Evolutionary conservation across 495 filamentous ascomycete species (phyloP), one percentile per base, ranked within the genome.

Genomic region (Daldinia caldariorum): DNA sequence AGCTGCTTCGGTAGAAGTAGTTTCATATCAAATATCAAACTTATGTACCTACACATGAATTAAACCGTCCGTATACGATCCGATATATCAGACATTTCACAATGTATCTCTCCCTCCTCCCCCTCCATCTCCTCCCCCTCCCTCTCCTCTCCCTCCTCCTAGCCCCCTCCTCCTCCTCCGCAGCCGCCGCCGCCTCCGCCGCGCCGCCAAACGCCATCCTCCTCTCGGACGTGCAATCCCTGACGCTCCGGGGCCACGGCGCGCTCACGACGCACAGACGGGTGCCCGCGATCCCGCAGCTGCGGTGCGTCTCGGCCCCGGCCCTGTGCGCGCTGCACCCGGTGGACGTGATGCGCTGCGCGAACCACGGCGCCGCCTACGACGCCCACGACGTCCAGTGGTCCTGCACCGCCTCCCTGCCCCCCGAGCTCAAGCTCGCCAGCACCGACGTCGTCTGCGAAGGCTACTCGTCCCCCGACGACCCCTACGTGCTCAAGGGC

Each of bases 371-470:
- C 58, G 79, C 84, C 6, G 86, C 85, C 32, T 93, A 94, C 78
- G 83, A 83, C 39, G 75, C 82, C 26, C 86, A 92, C 75, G 88
- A 94, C 79, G 82, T 97, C 38, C 87, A 94, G 77, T 99, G 95
- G 95, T 89, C 91, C 0, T 99, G 95, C 79, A 88, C 87, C 1
- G 92, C 95, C 0, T 81, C 85, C 3, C 80, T 98, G 0, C 95
- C 95, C 0, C 75, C 85, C 0, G 91, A 96, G 72, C 91, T 99
- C 76, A 95, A 95, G 76, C 86, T 98, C 12, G 95, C 94, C 38
- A 82, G 85, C 29, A 97, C 95, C 2, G 94, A 99, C 61, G 95
- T 99, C 10, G 83, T 92, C 3, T 99, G 95, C 77, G 95, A 99
- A 74, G 95, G 95, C 8, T 98, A 97, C 78, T 82, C 86, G 16